A percentile compares a stretch with the other conserved stretches of the same genome.
Evolutionary conservation across 2,329 filamentous ascomycete genomes (phyloP).

Genomic region (Neofusicoccum laricinum): DNA sequence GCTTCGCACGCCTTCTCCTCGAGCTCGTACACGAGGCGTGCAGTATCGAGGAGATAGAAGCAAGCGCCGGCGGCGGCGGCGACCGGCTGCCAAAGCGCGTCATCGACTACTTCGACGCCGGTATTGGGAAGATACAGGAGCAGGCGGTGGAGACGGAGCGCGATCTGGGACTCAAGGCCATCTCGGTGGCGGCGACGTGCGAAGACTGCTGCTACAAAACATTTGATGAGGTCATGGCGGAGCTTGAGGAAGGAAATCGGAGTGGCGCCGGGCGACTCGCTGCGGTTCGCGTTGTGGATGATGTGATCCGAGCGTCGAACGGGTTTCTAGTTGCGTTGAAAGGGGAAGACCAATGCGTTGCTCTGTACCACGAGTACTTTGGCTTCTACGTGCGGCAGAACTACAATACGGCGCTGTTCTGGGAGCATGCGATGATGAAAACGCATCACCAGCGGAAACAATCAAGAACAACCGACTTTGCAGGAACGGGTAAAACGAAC

Average conservation of each 20-base stretch:
- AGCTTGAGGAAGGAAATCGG: neutral
- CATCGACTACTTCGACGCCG: conserved; percentile 4
- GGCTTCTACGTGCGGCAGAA: neutral
- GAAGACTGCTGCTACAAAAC: neutral
- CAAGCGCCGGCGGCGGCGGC: neutral
- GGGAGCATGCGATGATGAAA: neutral
- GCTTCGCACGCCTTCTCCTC: neutral
- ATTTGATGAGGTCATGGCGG: neutral
- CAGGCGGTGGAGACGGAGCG: neutral
- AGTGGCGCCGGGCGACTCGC: neutral
- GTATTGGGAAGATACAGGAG: neutral
- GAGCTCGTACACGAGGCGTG: neutral
- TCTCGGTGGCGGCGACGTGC: neutral
- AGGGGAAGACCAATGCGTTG: neutral
- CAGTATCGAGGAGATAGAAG: neutral
- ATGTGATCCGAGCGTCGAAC: neutral
- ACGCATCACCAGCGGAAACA: neutral
- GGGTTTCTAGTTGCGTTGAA: neutral
- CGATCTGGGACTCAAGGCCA: conserved; percentile 4
- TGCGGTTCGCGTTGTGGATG: neutral
- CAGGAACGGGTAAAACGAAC: neutral
- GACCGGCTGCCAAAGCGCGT: conserved; percentile 8
- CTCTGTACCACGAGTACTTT: neutral
- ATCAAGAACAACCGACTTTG: neutral
- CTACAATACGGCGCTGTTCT: neutral